Base-by-base conservation (phyloP, 2,329 filamentous ascomycete species). In the Fusarium armeniacum region DNA sequence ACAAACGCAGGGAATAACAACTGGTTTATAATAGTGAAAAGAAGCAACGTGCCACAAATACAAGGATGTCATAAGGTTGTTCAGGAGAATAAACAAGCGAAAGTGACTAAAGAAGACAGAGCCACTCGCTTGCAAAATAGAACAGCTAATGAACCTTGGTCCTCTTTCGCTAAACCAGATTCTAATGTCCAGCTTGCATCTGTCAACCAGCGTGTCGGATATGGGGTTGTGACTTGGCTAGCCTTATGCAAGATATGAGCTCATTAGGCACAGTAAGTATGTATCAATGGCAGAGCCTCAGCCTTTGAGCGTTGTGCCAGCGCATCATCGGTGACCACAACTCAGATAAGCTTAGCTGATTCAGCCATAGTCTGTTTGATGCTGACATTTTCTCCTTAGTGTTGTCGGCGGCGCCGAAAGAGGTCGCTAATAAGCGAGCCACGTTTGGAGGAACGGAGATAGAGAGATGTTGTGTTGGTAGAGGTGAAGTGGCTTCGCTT, bases 201-300 rank as follows among this genome's bases (percentile, higher is more conserved):
- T 12, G 11, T 16, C n/a, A 36, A 35, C 38, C 55, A 52, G 22
- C 20, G 30, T 26, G 30, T 65, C 46, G 45, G 62, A 28, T 43
- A 26, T 5, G 43, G 49, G 16, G 50, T 20, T 26, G 32, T 44
- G 30, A 36, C n/a, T 49, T 28, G 20, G 33, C 43, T 32, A 46
- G 22, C 40, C 30, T 16, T 28, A 26, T 24, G 38, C 36, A 46
- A 32, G 28, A 64, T 62, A 43, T 40, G 32, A 33, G 46, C 44
- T 30, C 9, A 26, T 44, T 15, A 10, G 45, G 49, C 30, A 18
- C 56, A 54, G 47, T 9, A 32, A n/a, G 32, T 32, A 22, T 52
- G 35, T 13, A 52, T 20, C 26, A 26, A 5, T 30, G 18, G 26
- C 50, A 62, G 45, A 65, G 51, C 62, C 58, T 61, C 62, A 62